Percentiles rank a stretch among this genome's conserved stretches.
Conservation (phyloP, 2,329 filamentous ascomycete genomes). For the Ascocoryne sarcoides region DNA sequence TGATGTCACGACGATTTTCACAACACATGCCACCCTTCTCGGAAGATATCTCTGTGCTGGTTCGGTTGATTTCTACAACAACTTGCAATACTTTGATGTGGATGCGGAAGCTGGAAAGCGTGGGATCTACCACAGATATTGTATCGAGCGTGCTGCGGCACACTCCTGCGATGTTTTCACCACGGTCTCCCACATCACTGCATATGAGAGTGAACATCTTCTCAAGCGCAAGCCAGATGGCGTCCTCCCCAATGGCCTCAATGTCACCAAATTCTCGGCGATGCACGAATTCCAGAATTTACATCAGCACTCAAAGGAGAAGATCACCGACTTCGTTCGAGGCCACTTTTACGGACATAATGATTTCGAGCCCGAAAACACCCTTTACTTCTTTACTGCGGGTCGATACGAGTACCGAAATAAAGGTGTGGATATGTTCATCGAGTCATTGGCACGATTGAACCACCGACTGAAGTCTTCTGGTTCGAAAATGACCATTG, state of each 20-base stretch:
- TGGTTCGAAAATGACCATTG: slow-evolving; percentile 86
- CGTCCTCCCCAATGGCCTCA: slow-evolving; percentile 90
- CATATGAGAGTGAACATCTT: slow-evolving; percentile 94
- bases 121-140: slow-evolving; percentile 97
- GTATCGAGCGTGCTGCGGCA: slow-evolving; percentile 88
- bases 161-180: slow-evolving; percentile 96
- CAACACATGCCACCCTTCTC: slow-evolving; percentile 90
- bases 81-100: slow-evolving; percentile 92
- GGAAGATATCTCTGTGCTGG: slow-evolving; percentile 95
- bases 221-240: slow-evolving; percentile 97
- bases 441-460: slow-evolving; percentile 86
- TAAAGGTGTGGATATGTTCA: slow-evolving; percentile 99
- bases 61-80: slow-evolving; percentile 99
- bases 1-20: slow-evolving; percentile 97
- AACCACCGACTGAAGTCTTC: slow-evolving; percentile 84
- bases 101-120: slow-evolving; percentile 95
- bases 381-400: slow-evolving; percentile 93
- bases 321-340: slow-evolving; percentile 96
- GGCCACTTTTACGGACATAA: slow-evolving; percentile 98
- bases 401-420: slow-evolving; percentile 97
- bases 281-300: slow-evolving; percentile 99
- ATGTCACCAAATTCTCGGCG: slow-evolving; percentile 96
- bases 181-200: slow-evolving; percentile 96
- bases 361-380: slow-evolving; percentile 94
- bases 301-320: slow-evolving; percentile 92